Conservation (phyloP, 768 basidiomycete genomes). For the Podaxis sp. region DNA sequence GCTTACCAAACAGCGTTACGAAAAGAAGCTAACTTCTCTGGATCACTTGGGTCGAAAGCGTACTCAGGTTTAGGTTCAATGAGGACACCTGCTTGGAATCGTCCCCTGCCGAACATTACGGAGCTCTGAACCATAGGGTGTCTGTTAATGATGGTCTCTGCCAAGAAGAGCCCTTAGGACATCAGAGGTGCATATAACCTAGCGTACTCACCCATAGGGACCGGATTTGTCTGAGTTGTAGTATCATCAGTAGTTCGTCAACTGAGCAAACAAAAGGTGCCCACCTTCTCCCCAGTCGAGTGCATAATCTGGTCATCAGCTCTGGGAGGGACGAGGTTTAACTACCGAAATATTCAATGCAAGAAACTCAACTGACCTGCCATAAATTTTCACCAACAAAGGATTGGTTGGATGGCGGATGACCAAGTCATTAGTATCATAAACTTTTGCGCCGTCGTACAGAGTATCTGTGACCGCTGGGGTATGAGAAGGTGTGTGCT, state of each 20-base stretch:
- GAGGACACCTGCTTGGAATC: conserved; percentile 31
- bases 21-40: not conserved
- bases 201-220: conserved; percentile 25
- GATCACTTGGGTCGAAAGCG: not conserved
- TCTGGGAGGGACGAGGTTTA: conserved; percentile 10
- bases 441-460: conserved; percentile 25
- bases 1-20: conserved; percentile 9
- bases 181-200: not conserved
- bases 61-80: conserved; percentile 21
- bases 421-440: conserved; percentile 37
- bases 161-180: conserved; percentile 3
- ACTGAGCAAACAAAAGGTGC: not conserved
- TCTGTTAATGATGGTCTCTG: conserved; percentile 34
- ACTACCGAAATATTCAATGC: conserved; percentile 31
- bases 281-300: conserved; percentile 37
- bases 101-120: conserved; percentile 35
- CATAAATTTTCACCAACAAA: conserved; percentile 31
- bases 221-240: conserved; percentile 28
- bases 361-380: conserved; percentile 21
- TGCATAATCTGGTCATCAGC: conserved; percentile 42
- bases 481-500: conserved; percentile 14
- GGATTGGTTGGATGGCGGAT: conserved; percentile 34
- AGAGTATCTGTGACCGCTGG: conserved; percentile 27
- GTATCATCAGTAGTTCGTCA: not conserved
- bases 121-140: conserved; percentile 24